Percentiles rank a stretch among this genome's conserved stretches.
phyloP scores from a whole-genome alignment of 805 yeast species.

The Saccharomycodes ludwigii region DNA sequence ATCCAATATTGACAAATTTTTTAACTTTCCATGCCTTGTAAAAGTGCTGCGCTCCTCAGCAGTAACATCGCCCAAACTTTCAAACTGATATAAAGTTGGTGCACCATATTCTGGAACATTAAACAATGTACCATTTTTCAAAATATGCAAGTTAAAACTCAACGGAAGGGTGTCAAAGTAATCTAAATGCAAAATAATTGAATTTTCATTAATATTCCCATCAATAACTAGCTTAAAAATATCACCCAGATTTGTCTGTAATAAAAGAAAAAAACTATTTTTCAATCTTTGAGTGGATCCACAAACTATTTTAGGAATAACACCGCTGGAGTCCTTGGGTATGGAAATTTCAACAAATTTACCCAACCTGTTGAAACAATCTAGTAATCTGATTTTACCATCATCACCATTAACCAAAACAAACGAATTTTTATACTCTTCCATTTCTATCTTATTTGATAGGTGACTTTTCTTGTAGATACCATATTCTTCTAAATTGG shows the following conservation, averaged over 20 bases:
- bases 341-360: no score
- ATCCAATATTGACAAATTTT: conserved; percentile 34
- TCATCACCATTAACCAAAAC: conserved; percentile 33
- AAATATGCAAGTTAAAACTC: conserved; percentile 41
- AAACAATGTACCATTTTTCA: conserved; percentile 66
- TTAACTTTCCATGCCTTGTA: conserved; percentile 26
- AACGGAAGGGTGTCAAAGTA: conserved; percentile 72
- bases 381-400: conserved; percentile 31
- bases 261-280: conserved; percentile 45
- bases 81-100: conserved; percentile 67
- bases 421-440: not conserved
- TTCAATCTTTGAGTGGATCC: conserved; percentile 60
- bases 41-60: conserved; percentile 21
- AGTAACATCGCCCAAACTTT: conserved; percentile 53
- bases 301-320: conserved; percentile 30
- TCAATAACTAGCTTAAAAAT: conserved; percentile 52
- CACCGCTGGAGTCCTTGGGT: no score
- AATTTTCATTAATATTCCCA: conserved; percentile 27
- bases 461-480: conserved; percentile 10
- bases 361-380: not conserved
- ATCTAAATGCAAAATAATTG: conserved; percentile 34
- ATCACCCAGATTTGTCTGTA: conserved; percentile 68
- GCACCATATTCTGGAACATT: conserved; percentile 53
- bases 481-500: conserved; percentile 28
- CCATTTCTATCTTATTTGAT: conserved; percentile 1